Base-by-base conservation (phyloP, 345 rosid genomes). In the Bruguiera gymnorhiza region DNA sequence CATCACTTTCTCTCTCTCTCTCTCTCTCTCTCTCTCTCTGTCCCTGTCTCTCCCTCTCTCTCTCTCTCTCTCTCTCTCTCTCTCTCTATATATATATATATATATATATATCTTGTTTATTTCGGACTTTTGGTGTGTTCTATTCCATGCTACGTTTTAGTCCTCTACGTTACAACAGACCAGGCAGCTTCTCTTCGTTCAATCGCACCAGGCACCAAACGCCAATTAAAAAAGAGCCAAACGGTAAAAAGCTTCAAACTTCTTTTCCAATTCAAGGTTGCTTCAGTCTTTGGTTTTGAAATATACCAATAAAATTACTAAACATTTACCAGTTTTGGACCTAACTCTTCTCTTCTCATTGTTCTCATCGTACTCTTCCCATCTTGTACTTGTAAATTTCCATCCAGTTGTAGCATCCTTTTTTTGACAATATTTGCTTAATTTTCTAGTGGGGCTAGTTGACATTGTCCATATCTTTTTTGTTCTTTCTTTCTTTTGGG, bases 301-400 rank as follows among this genome's bases (percentile, higher is more conserved):
- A 55, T 60, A 75, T 66, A 48, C 29, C 55, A 67, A 43, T 51
- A 67, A 77, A 57, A n/a, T 70, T 51, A 24, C 20, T 29, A 26
- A 52, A 52, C 50, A 67, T 67, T 75, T 78, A 83, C 82, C 84
- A 72, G 80, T 71, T 80, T 62, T 62, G 80, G 73, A 83, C 83
- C 83, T 74, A 80, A 83, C 74, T 60, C 70, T 31, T 53, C 69
- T 29, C 52, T 11, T 65, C 65, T 66, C 53, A 43, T 43, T 43
- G 50, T 13, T 13, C 30, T 13, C 63, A 19, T 50, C 71, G 20
- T 10, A 31, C 63, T 68, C 39, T 37, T 53, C 24, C 56, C 43
- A 27, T 59, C 55, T 54, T 39, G 66, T 11, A 9, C 16, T 24
- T 51, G 61, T 36, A 16, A 64, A 58, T 57, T 36, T 26, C 21